Evolutionary conservation across 805 yeast species (phyloP).

Genomic region (Scheffersomyces lignosus): DNA sequence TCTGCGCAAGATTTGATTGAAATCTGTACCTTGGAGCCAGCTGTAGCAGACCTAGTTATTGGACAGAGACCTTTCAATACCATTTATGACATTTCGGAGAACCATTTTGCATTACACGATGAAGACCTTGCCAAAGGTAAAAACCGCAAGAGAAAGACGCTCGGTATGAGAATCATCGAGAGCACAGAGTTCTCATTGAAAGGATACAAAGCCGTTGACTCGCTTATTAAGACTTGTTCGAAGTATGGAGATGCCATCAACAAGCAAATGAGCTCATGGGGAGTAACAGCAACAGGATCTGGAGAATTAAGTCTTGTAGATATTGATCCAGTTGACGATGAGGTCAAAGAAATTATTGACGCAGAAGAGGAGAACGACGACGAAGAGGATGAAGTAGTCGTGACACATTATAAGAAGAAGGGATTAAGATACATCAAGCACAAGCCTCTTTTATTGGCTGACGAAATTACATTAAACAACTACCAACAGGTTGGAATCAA

Average conservation of each 20-base stretch:
- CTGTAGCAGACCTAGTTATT: slow-evolving; percentile 63
- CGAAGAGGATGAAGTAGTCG: slow-evolving; percentile 29
- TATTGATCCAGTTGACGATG: slow-evolving; percentile 33
- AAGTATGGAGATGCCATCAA: slow-evolving; percentile 72
- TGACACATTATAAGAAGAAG: slow-evolving; percentile 19
- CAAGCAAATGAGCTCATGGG: slow-evolving; percentile 80
- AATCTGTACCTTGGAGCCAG: slow-evolving; percentile 68
- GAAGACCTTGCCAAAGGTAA: slow-evolving; percentile 17
- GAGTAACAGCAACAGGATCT: slow-evolving; percentile 68
- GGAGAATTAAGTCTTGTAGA: slow-evolving; percentile 72
- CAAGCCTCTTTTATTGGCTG: slow-evolving; percentile 69
- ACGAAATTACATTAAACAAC: slow-evolving; percentile 68
- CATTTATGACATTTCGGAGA: slow-evolving; percentile 58
- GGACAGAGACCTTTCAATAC: slow-evolving; percentile 66
- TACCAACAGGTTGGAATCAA: slow-evolving; percentile 97
- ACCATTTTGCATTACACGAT: slow-evolving; percentile 45
- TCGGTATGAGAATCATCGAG: slow-evolving; percentile 75
- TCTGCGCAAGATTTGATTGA: slow-evolving; percentile 75
- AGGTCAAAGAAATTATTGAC: slow-evolving; percentile 17
- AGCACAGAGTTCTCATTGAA: slow-evolving; percentile 66
- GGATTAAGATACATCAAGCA: slow-evolving; percentile 53
- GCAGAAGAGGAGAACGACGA: slow-evolving; percentile 22
- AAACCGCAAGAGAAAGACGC: slow-evolving; percentile 43
- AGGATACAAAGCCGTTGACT: slow-evolving; percentile 94
- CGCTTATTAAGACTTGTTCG: slow-evolving; percentile 82